Conservation (phyloP, 345 rosid species). For the Clarkia xantiana region DNA sequence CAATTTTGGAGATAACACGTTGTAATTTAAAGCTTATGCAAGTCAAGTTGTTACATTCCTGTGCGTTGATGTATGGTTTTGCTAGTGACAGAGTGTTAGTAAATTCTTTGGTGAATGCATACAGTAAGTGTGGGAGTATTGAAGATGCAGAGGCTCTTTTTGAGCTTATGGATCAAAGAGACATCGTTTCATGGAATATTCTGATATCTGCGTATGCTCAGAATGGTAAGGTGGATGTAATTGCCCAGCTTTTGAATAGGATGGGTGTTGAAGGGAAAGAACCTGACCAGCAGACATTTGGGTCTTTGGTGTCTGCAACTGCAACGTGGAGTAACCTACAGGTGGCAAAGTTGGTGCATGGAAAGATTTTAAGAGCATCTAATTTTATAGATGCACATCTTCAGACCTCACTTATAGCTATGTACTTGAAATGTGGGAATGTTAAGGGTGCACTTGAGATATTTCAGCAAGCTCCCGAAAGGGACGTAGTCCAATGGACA, state of each 20-base stretch:
- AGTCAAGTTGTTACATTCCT: constrained; percentile 37
- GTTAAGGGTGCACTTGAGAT: constrained; percentile 28
- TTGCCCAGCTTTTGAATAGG: constrained; percentile 22
- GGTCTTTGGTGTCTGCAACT: constrained; percentile 21
- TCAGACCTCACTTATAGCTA: constrained; percentile 39
- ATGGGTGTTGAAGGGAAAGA: constrained; percentile 25
- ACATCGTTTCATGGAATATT: constrained; percentile 45
- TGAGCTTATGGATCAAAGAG: constrained; percentile 29
- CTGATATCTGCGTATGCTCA: constrained; percentile 34
- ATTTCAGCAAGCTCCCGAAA: constrained; percentile 21
- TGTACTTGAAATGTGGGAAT: constrained; percentile 59
- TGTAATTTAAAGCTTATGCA: constrained; percentile 22
- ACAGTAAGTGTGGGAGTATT: constrained; percentile 27
- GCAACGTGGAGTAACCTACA: constrained; percentile 25
- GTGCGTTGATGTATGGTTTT: constrained; percentile 30
- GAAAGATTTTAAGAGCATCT: constrained; percentile 36
- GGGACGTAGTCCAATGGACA: constrained; percentile 63
- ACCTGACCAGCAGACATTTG: constrained; percentile 40
- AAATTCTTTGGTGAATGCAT: constrained; percentile 34
- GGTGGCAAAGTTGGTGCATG: constrained; percentile 40
- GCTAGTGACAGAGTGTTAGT: constrained; percentile 16
- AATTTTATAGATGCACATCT: constrained; percentile 34
- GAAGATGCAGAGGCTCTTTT: constrained; percentile 33
- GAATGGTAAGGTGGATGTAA: constrained; percentile 22
- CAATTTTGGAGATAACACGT: constrained; percentile 31